Evolutionary conservation across 2,329 filamentous ascomycete species (phyloP).

Genomic region (Stemphylium beticola): DNA sequence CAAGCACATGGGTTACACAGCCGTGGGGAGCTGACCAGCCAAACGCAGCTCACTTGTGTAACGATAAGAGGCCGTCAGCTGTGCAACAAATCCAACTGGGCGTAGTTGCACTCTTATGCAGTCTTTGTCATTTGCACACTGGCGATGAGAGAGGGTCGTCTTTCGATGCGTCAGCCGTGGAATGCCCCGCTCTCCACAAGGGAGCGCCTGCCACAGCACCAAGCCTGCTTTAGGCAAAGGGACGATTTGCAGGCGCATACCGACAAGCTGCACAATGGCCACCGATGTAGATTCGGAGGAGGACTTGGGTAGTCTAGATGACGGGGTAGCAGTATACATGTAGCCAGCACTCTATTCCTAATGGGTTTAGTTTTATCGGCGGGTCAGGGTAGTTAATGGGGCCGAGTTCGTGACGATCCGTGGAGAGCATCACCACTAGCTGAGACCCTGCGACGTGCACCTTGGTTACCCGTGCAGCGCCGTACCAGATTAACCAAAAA

Average conservation of each 20-base stretch:
- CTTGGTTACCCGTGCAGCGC: not conserved
- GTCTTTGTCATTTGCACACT: not conserved
- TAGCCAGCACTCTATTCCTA: not conserved
- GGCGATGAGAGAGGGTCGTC: not conserved
- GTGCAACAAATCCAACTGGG: not conserved
- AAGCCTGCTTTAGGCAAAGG: not conserved
- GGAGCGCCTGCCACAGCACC: not conserved
- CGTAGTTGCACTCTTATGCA: not conserved
- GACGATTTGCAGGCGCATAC: not conserved
- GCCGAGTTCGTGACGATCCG: not conserved
- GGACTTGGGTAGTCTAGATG: not conserved
- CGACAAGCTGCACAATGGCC: not conserved
- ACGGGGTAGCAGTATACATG: not conserved
- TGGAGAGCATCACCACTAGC: too few relatives aligned
- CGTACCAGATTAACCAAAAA: not conserved
- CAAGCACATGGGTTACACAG: constrained; percentile 3
- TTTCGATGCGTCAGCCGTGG: not conserved
- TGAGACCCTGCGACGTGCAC: not conserved
- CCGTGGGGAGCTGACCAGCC: not conserved
- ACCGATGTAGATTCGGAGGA: not conserved
- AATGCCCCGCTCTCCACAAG: constrained; percentile 5
- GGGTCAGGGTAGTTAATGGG: not conserved
- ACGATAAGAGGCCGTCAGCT: constrained; percentile 10
- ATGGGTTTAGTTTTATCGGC: not conserved
- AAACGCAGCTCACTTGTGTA: not conserved